Conservation (phyloP, 2,329 filamentous ascomycete species). For the Taxawa tesnikishii region DNA sequence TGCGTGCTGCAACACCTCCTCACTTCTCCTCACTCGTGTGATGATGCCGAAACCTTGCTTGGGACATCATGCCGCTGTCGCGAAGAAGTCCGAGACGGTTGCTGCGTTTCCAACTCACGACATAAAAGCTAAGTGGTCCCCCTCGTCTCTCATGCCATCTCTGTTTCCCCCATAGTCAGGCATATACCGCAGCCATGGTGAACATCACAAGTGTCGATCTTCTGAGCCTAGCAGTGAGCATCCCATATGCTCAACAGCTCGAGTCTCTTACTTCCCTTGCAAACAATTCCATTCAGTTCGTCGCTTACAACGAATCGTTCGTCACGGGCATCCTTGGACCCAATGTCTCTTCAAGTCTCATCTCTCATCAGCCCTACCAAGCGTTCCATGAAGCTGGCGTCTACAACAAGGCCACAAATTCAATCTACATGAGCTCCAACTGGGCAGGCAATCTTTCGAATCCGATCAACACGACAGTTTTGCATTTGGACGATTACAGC, state of each 20-base stretch:
- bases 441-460: slow-evolving; percentile 18
- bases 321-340: slow-evolving; percentile 17
- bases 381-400: slow-evolving; percentile 29
- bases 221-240: slow-evolving; percentile 17
- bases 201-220: slow-evolving; percentile 21
- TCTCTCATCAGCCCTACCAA: slow-evolving; percentile 13
- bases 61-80: no score
- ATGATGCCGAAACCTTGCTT: no score
- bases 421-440: slow-evolving; percentile 31
- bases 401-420: slow-evolving; percentile 22
- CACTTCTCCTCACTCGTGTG: no score
- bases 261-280: slow-evolving; percentile 16
- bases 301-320: slow-evolving; percentile 18
- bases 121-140: no score
- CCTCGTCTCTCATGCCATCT: no score
- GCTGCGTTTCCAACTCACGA: no score
- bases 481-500: slow-evolving; percentile 16
- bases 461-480: slow-evolving; percentile 22
- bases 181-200: no score
- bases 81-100: no score
- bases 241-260: slow-evolving; percentile 17
- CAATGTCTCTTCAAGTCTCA: slow-evolving; percentile 16
- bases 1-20: no score
- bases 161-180: no score
- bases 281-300: slow-evolving; percentile 15